phyloP scores from a whole-genome alignment of 2,329 filamentous ascomycete species.

The Alternaria metachromatica region DNA sequence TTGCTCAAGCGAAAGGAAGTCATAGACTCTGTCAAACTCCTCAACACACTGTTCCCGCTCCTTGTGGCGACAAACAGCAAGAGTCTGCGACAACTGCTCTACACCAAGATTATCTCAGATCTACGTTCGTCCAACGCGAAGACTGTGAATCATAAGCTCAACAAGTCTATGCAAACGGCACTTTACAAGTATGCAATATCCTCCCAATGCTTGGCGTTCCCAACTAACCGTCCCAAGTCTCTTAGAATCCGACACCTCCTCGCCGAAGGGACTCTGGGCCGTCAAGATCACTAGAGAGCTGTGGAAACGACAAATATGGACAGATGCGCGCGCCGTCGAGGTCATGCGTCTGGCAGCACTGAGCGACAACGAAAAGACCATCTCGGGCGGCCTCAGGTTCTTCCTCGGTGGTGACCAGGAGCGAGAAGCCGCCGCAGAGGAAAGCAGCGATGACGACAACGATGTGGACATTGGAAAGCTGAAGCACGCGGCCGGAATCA shows the following conservation, averaged over 20 bases:
- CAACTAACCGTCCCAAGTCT: constrained; percentile 51
- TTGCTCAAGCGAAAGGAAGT: constrained; percentile 89
- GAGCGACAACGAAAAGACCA: constrained; percentile 90
- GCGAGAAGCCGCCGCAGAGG: constrained; percentile 83
- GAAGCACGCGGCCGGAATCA: constrained; percentile 85
- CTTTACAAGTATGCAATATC: constrained; percentile 72
- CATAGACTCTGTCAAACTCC: constrained; percentile 78
- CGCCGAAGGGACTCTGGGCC: constrained; percentile 90
- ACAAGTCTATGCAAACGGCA: constrained; percentile 90
- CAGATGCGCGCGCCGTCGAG: constrained; percentile 91
- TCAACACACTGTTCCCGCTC: constrained; percentile 94
- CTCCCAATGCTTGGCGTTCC: neutral
- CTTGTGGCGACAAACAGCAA: constrained; percentile 93
- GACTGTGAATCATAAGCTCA: constrained; percentile 87
- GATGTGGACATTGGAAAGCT: constrained; percentile 79
- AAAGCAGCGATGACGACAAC: constrained; percentile 80
- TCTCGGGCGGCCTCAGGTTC: constrained; percentile 85
- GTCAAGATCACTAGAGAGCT: constrained; percentile 94
- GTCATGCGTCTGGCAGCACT: constrained; percentile 95
- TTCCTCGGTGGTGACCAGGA: constrained; percentile 97
- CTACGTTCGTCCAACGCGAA: constrained; percentile 87
- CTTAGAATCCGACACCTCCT: constrained; percentile 82
- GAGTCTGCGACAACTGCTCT: constrained; percentile 79
- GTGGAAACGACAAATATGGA: constrained; percentile 97
- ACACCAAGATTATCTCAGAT: constrained; percentile 91